phyloP scores from a whole-genome alignment of 768 basidiomycete species.

The Russula abietina region DNA sequence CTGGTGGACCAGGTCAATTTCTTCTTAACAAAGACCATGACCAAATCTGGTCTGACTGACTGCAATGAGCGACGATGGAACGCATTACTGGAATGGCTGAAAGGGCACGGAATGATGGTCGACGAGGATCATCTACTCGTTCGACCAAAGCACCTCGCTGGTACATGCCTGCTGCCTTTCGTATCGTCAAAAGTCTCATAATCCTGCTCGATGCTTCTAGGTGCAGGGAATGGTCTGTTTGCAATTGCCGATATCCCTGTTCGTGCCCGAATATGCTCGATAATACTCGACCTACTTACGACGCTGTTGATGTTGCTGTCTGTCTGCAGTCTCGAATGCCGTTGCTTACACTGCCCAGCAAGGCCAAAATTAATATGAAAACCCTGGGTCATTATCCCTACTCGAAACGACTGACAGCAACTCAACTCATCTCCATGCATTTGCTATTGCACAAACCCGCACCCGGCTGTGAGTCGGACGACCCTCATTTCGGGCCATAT shows the following conservation, averaged over 20 bases:
- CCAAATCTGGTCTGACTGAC: conserved; percentile 1
- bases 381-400: conserved; percentile 64
- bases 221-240: conserved; percentile 68
- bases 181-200: not conserved
- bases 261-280: conserved; percentile 23
- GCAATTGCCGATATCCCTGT: conserved; percentile 41
- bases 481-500: conserved; percentile 66
- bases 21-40: not conserved
- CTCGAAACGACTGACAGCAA: conserved; percentile 44
- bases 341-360: conserved; percentile 66
- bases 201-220: conserved; percentile 30
- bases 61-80: conserved; percentile 18
- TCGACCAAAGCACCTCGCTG: conserved; percentile 45
- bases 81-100: conserved; percentile 20
- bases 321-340: conserved; percentile 17
- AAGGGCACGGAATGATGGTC: conserved; percentile 26
- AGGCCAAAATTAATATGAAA: conserved; percentile 62
- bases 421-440: conserved; percentile 78
- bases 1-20: not conserved
- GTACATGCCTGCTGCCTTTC: conserved; percentile 35
- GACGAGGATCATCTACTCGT: conserved; percentile 40
- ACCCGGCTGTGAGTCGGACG: conserved; percentile 37
- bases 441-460: conserved; percentile 59
- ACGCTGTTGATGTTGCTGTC: not conserved
- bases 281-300: not conserved